Percentiles rank a stretch among this genome's conserved stretches.
phyloP scores from a whole-genome alignment of 768 basidiomycete genomes.

The Lentinula detonsa region DNA sequence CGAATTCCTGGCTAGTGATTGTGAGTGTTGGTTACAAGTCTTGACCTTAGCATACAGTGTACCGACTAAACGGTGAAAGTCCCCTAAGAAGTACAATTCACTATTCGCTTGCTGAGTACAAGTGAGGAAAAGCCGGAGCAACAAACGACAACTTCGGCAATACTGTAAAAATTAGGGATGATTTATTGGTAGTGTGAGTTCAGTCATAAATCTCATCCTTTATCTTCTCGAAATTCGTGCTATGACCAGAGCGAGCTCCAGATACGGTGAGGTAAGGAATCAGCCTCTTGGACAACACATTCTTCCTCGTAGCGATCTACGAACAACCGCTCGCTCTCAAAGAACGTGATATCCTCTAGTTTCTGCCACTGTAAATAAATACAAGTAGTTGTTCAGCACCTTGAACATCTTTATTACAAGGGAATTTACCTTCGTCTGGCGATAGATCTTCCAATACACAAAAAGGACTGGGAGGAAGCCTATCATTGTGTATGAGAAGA shows the following conservation, averaged over 20 bases:
- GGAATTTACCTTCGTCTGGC: conserved; percentile 30
- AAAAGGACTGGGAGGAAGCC: conserved; percentile 36
- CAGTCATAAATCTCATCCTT: not conserved
- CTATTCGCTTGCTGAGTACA: too few species aligned
- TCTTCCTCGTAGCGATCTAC: conserved; percentile 39
- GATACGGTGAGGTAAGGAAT: conserved; percentile 11
- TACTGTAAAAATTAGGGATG: too few species aligned
- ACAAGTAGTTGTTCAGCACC: not conserved
- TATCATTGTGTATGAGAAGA: conserved; percentile 46
- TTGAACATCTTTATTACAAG: not conserved
- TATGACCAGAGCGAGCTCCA: conserved; percentile 13
- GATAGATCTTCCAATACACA: conserved; percentile 38
- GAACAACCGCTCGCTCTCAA: conserved; percentile 34
- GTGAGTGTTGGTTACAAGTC: too few species aligned
- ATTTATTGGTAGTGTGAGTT: too few species aligned
- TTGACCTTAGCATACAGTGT: too few species aligned
- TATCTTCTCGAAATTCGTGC: not conserved
- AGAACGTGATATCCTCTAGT: conserved; percentile 34
- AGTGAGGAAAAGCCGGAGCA: too few species aligned
- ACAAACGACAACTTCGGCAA: too few species aligned
- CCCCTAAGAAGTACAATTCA: too few species aligned
- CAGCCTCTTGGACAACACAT: not conserved
- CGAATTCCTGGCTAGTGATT: too few species aligned
- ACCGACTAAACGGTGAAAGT: too few species aligned
- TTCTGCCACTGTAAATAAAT: conserved; percentile 28